phyloP scores from a whole-genome alignment of 129 eudicot genomes.

The Chrysanthemum makinoi region DNA sequence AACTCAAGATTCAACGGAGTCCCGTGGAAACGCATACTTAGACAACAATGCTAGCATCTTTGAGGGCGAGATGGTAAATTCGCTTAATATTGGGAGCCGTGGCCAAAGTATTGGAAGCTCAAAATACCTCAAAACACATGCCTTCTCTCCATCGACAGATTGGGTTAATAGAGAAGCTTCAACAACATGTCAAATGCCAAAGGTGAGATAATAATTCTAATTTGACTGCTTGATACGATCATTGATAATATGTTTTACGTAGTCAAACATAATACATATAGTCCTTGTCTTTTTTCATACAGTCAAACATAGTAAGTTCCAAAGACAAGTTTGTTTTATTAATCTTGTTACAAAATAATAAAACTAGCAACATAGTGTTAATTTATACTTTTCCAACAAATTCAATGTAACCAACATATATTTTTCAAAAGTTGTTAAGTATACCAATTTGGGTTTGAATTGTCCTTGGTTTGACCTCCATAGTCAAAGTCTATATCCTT shows the following conservation, averaged over 20 bases:
- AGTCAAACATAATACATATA: background rate
- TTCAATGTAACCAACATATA: background rate
- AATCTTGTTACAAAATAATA: background rate
- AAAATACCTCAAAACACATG: slow-evolving; percentile 31
- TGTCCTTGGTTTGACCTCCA: slow-evolving; percentile 20
- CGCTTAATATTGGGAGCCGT: slow-evolving; percentile 26
- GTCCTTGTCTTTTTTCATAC: background rate
- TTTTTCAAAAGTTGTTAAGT: background rate
- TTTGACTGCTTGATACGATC: background rate
- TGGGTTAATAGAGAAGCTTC: slow-evolving; percentile 39
- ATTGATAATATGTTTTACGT: background rate
- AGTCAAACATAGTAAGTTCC: background rate
- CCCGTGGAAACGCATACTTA: slow-evolving; percentile 25
- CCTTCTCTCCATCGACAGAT: slow-evolving; percentile 35
- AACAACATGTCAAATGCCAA: slow-evolving; percentile 28
- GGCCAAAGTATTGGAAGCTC: slow-evolving; percentile 39
- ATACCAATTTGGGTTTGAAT: background rate
- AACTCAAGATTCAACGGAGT: slow-evolving; percentile 25
- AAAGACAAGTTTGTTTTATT: background rate
- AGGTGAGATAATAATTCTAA: slow-evolving; percentile 43
- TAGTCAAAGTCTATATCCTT: slow-evolving; percentile 16
- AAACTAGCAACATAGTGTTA: background rate
- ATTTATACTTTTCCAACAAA: background rate
- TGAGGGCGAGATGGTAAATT: slow-evolving; percentile 23
- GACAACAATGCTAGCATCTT: slow-evolving; percentile 32